A percentile compares a stretch with the other conserved stretches of the same genome.
These are phyloP conservation scores for Calonectria leucothoes DNA, from an alignment of 2,329 filamentous ascomycete genomes.

Conservation along the genomic window DNA sequence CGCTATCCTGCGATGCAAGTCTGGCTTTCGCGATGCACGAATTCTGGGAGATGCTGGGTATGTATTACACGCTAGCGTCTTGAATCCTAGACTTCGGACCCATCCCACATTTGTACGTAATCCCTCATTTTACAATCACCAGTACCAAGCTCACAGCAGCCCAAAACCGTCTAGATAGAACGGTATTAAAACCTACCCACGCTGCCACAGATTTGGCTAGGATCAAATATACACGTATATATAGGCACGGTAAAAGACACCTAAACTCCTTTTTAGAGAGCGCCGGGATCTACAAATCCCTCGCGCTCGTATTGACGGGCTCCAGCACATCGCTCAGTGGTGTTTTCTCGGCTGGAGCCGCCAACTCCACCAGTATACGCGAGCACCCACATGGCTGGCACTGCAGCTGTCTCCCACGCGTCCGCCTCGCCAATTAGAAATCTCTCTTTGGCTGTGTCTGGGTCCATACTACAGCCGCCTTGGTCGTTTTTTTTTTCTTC, in stretches of 20 bases:
- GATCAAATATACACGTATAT: neutral
- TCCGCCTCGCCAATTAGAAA: neutral
- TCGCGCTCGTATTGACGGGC: neutral
- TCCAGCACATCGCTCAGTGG: neutral
- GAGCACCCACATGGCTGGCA: neutral
- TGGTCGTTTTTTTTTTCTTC: neutral
- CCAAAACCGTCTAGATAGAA: neutral
- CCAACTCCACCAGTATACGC: neutral
- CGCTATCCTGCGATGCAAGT: neutral
- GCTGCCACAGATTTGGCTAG: neutral
- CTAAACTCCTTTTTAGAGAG: neutral
- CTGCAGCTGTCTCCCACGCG: neutral
- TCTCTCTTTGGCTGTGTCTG: neutral
- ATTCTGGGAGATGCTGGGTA: neutral
- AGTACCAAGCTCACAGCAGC: neutral
- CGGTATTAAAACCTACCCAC: neutral
- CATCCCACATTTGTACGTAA: slow-evolving; percentile 6
- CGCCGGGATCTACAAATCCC: neutral
- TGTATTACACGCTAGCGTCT: neutral
- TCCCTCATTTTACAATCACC: neutral
- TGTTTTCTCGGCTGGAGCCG: neutral
- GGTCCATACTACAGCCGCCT: neutral
- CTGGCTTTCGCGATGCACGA: neutral
- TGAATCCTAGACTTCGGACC: neutral
- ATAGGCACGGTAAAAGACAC: neutral